A percentile compares a stretch with the other conserved stretches of the same genome.
Conservation (phyloP, 2,329 filamentous ascomycete genomes). For the Penicillium sp. region DNA sequence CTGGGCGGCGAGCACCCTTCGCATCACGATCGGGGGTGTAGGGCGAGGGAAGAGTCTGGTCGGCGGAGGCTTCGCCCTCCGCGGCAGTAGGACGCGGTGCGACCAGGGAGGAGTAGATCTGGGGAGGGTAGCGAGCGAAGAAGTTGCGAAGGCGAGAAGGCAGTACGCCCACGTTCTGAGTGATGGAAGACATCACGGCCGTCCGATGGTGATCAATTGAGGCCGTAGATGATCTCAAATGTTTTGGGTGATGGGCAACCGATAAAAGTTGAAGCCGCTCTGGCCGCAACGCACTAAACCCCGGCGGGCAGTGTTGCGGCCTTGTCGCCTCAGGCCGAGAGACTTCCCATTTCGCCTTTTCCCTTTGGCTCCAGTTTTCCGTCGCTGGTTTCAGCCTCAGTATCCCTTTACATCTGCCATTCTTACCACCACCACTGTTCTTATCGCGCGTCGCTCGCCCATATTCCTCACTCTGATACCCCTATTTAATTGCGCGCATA, state of each 20-base stretch:
- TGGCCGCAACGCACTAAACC: constrained; percentile 14
- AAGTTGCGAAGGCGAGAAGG: constrained; percentile 81
- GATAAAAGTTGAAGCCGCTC: constrained; percentile 20
- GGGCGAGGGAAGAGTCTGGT: constrained; percentile 42
- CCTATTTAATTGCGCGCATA: constrained; percentile 9
- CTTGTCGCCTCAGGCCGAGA: constrained; percentile 18
- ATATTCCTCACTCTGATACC: constrained; percentile 8
- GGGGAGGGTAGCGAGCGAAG: constrained; percentile 87
- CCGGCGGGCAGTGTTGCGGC: neutral
- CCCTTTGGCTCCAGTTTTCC: constrained; percentile 18
- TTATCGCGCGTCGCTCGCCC: constrained; percentile 16
- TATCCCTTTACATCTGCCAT: constrained; percentile 22
- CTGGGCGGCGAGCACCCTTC: constrained; percentile 47
- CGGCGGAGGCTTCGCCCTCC: constrained; percentile 28
- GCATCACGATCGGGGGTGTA: constrained; percentile 51
- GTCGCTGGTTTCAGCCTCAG: constrained; percentile 20
- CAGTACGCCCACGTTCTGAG: constrained; percentile 53
- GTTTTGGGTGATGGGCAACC: constrained; percentile 10
- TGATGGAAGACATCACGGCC: constrained; percentile 29
- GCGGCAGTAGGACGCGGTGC: constrained; percentile 35
- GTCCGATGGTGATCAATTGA: constrained; percentile 24
- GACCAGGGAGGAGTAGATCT: constrained; percentile 51
- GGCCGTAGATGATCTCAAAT: constrained; percentile 1
- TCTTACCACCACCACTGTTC: constrained; percentile 20
- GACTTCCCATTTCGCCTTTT: constrained; percentile 19